phyloP scores from a whole-genome alignment of 208 protist species.

The Sergeia podlipaevii region DNA sequence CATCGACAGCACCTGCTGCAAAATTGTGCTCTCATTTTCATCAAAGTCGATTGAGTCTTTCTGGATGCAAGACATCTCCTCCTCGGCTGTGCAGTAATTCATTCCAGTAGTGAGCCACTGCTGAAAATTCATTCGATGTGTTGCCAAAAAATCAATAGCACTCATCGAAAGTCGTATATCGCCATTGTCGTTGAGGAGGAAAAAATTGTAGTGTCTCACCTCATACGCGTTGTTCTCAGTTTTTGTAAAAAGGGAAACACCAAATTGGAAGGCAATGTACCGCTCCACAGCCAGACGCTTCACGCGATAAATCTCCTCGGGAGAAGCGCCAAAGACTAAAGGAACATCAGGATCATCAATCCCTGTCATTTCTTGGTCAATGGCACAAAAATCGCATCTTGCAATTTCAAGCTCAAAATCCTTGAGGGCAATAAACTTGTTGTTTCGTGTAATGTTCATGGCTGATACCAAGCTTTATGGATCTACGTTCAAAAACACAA shows the following conservation, averaged over 20 bases:
- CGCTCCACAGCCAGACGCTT: conserved; percentile 32
- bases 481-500: background rate
- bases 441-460: conserved; percentile 56
- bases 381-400: conserved; percentile 53
- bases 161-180: conserved; percentile 27
- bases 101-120: conserved; percentile 55
- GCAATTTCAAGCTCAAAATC: conserved; percentile 50
- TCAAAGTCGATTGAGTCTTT: background rate
- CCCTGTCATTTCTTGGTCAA: conserved; percentile 86
- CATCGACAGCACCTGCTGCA: background rate
- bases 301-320: conserved; percentile 32
- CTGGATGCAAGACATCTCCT: conserved; percentile 16
- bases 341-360: conserved; percentile 24
- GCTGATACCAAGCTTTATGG: background rate
- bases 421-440: conserved; percentile 22
- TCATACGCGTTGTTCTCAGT: conserved; percentile 30
- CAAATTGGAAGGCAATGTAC: conserved; percentile 80
- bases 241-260: conserved; percentile 60
- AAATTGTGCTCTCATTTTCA: conserved; percentile 9
- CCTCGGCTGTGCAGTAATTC: conserved; percentile 29
- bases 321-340: conserved; percentile 13
- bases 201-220: conserved; percentile 79
- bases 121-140: conserved; percentile 58
- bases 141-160: conserved; percentile 39
- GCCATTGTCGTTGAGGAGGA: conserved; percentile 34